Base-by-base conservation (phyloP, 257 asterid genomes). In the Solanum microdontum region DNA sequence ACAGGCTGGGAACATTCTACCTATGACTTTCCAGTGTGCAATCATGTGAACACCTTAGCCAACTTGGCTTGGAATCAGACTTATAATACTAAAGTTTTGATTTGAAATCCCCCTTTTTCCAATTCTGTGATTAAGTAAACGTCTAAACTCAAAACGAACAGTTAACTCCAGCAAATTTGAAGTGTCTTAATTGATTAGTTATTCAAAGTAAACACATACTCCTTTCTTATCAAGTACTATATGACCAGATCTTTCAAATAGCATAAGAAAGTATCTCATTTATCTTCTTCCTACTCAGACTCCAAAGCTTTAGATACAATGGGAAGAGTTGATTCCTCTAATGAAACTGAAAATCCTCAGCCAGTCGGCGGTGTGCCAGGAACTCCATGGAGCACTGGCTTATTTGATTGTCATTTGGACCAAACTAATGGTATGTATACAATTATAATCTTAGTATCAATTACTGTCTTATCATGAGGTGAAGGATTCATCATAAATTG, bases 371-470 rank as follows among this genome's bases (percentile, higher is more conserved):
- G 39, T 19, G 86, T 62, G 11, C 58, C 58, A 1, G 92, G 91
- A 28, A 64, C 64, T 51, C 91, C 87, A 4, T 90, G 92, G 92
- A 84, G 72, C 83, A 90, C 92, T 11, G 84, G 88, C 64, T 73
- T 90, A 40, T 90, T 90, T 43, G 92, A 90, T 69, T 90, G 92
- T 85, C 84, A 85, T 28, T 30, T 87, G 86, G 89, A 90, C 77
- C 89, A 85, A 80, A 87, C 87, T n/a, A 90, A 87, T 87, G 87
- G 92, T 88, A 88, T 13, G 19, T 19, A 11, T 5, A 9, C 14
- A 23, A 40, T 15, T 4, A 24, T 9, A 30, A 24, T 24, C 74
- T 43, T 58, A 6, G 21, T 64, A 30, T 34, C 37, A 26, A 51
- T 82, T 3, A 55, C 14, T 37, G 24, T 34, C 32, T 33, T 60